Base-by-base conservation (phyloP, 345 rosid species). In the Pseudoturritis turrita region DNA sequence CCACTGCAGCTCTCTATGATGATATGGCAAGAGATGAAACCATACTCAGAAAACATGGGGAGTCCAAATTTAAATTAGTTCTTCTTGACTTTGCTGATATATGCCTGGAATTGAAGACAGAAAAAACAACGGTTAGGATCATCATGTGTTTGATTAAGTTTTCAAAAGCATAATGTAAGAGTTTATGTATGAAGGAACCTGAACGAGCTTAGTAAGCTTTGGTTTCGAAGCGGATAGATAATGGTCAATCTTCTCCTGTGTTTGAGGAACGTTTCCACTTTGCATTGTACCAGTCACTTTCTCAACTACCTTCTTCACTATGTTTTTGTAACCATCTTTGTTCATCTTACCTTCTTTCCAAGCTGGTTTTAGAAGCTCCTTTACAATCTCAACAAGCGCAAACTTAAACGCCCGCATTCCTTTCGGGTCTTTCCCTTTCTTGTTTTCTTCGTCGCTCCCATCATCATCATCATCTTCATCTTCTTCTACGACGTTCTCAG, bases 281-380 rank as follows among this genome's bases (percentile, higher is more conserved):
- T 88, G 93, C 81, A 95, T 67, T 6, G 97, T 75, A 15, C 82
- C 81, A 14, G 86, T 91, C 58, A 95, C 99, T 81, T 95, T 95
- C 74, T 89, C 97, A 11, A 89, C 97, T 23, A 85, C 96, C 70
- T 91, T 95, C 94, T 92, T 95, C 68, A 91, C 99, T 59, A 89
- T 86, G 81, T 82, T 87, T 80, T 91, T 95, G 85, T 91, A 91
- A 17, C 80, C 88, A 28, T 91, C 98, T 84, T 91, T 91, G 77
- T 78, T 82, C 71, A 95, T 68, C 72, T 83, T 92, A 45, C 98
- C 98, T 62, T 89, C 99, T 84, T 85, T 95, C 98, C 98, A 91
- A 15, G 85, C 55, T 40, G 99, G 98, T 78, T 95, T 95, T 63
- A 95, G 77, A 74, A 88, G 87, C 82, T 91, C 97, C 84, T 95